Evolutionary conservation across 352 stramenopile genomes (phyloP).

Genomic region (Blastocystis sp.): DNA sequence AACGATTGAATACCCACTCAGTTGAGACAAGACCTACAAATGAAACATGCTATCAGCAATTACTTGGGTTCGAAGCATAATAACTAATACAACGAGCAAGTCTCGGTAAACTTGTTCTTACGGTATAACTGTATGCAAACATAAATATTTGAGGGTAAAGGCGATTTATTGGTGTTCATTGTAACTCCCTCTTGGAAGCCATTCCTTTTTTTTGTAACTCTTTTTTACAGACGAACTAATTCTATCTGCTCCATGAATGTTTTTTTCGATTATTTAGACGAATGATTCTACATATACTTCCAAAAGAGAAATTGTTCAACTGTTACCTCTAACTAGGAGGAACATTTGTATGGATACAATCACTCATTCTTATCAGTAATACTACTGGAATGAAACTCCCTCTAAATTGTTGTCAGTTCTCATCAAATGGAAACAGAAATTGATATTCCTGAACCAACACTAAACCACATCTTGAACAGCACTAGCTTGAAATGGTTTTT

Average conservation of each 20-base stretch:
- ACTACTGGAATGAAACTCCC: background rate
- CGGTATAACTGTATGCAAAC: background rate
- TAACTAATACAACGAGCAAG: background rate
- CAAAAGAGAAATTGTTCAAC: no score
- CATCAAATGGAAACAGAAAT: conserved; percentile 41
- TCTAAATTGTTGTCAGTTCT: background rate
- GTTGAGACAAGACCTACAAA: conserved; percentile 14
- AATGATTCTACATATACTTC: background rate
- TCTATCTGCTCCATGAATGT: background rate
- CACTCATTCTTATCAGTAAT: background rate
- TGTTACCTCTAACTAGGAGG: no score
- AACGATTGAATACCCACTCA: conserved; percentile 37
- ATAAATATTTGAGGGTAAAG: background rate
- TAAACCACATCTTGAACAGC: conserved; percentile 38
- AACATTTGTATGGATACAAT: background rate
- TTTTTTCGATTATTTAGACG: background rate
- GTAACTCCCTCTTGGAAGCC: background rate
- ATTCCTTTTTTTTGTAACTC: background rate
- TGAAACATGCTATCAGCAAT: background rate
- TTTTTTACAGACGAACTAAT: background rate
- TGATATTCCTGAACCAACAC: conserved; percentile 50
- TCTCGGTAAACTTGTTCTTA: background rate
- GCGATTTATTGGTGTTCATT: background rate
- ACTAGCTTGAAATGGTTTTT: conserved; percentile 22
- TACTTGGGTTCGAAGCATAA: conserved; percentile 7